Evolutionary conservation across 495 filamentous ascomycete genomes (phyloP), one percentile per base, ranked within the genome.

Genomic region (Penicillium egyptiacum): DNA sequence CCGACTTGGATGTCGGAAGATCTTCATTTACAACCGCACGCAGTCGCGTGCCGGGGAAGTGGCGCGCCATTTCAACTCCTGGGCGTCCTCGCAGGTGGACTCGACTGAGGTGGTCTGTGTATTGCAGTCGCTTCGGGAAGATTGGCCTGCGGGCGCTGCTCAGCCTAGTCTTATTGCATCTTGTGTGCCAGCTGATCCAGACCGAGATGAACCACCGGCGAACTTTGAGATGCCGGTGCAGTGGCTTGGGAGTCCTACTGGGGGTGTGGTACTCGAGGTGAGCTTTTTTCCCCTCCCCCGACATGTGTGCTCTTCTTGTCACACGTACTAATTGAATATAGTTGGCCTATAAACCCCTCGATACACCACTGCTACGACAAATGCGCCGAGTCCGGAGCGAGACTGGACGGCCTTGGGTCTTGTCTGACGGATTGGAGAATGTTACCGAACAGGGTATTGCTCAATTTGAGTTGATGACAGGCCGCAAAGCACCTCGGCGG

Each of bases 391-490:
- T 88, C 28, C 76, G 85, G 20, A 81, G 79, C 48, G 78, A 82
- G 55, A 83, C 84, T 0, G 80, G 81, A 11, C 82, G 79, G 19
- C 82, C 83, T 2, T 94, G 88, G 88, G 85, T 89, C 4, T 79
- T 88, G 31, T 83, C 91, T n/a, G 88, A 92, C 62, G 89, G 89
- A 5, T 71, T 92, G 10, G 90, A 92, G 64, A 83, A 92, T 28
- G 79, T 94, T 1, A 82, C 83, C 2, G 90, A 94, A 67, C 89
- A 91, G 75, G 90, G 87, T 2, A 90, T 89, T 69, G 88, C 90
- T 25, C 88, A 90, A 44, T 92, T 91, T 65, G 89, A 92, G 68
- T 70, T 92, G 44, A 89, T 92, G 77, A 90, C 89, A 4, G 90
- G 89, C n/a, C 78, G 89, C 22, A 84, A 88, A 72, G 90, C 90